Evolutionary conservation across 2,329 filamentous ascomycete genomes (phyloP).

Genomic region (Mariannaea sp.): DNA sequence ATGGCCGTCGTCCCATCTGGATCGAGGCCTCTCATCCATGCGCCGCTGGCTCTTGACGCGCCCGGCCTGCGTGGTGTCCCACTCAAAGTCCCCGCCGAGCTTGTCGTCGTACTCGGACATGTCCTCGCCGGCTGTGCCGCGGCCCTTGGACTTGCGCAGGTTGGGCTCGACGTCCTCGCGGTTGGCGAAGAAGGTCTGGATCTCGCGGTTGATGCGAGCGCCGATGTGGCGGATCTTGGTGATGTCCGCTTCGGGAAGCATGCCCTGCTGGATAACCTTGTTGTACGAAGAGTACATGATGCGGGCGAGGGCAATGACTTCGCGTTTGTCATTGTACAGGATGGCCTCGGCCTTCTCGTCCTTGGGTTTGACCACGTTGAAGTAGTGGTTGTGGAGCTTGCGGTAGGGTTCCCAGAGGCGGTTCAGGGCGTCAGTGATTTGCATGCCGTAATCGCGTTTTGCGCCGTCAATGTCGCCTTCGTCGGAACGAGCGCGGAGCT

Average conservation of each 20-base stretch:
- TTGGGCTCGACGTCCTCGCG: conserved; percentile 44
- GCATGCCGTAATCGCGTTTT: conserved; percentile 53
- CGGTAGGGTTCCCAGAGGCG: conserved; percentile 57
- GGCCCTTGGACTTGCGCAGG: conserved; percentile 29
- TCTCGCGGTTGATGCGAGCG: conserved; percentile 46
- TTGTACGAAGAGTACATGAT: conserved; percentile 53
- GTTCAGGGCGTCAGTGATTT: conserved; percentile 56
- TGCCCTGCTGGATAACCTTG: conserved; percentile 48
- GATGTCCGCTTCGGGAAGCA: conserved; percentile 44
- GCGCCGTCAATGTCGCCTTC: conserved; percentile 41
- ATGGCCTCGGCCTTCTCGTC: conserved; percentile 33
- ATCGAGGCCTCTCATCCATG: not conserved
- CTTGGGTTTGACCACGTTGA: conserved; percentile 35
- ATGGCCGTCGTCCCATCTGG: not conserved
- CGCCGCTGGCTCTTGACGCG: conserved; percentile 7
- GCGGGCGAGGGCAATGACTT: conserved; percentile 51
- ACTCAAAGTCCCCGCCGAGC: conserved; percentile 36
- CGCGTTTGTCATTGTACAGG: conserved; percentile 45
- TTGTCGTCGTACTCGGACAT: conserved; percentile 24
- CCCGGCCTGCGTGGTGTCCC: conserved; percentile 39
- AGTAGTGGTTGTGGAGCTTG: conserved; percentile 44
- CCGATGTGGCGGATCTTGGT: conserved; percentile 41
- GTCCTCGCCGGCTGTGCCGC: conserved; percentile 27
- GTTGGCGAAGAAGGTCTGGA: conserved; percentile 43
- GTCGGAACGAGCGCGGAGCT: conserved; percentile 43